A percentile compares a stretch with the other conserved stretches of the same genome.
Conservation (phyloP, 225 moss, liverwort and hornwort species). For the Marchantia polymorpha region DNA sequence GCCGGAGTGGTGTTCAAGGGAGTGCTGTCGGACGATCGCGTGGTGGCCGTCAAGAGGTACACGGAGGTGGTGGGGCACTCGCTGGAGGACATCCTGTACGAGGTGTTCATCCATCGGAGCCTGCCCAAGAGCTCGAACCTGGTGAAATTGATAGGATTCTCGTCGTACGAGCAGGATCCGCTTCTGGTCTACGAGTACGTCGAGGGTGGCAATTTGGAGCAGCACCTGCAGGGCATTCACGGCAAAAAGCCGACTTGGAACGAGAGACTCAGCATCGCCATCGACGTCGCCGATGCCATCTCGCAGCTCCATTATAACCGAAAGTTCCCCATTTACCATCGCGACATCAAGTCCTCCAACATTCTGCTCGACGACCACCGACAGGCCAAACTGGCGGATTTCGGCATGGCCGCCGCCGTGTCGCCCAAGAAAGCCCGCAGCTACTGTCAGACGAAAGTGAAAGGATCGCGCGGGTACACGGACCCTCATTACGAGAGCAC, state of each 20-base stretch:
- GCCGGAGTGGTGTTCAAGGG: slow-evolving; percentile 29
- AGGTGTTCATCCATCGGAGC: slow-evolving; percentile 37
- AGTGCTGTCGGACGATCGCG: slow-evolving; percentile 29
- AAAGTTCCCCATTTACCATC: slow-evolving; percentile 44
- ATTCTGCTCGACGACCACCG: slow-evolving; percentile 31
- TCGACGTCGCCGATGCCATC: slow-evolving; percentile 40
- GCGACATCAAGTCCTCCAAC: slow-evolving; percentile 43
- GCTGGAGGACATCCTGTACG: slow-evolving; percentile 37
- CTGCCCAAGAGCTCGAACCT: slow-evolving; percentile 22
- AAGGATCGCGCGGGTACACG: slow-evolving; percentile 40
- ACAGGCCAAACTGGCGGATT: slow-evolving; percentile 37
- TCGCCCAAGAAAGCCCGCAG: slow-evolving; percentile 33
- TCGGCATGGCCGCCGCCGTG: slow-evolving; percentile 29
- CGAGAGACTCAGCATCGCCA: slow-evolving; percentile 36
- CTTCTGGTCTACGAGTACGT: slow-evolving; percentile 45
- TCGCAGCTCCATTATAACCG: slow-evolving; percentile 46
- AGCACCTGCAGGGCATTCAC: slow-evolving; percentile 32
- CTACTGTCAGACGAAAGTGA: slow-evolving; percentile 21
- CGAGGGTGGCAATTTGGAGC: slow-evolving; percentile 35
- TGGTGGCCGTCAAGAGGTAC: slow-evolving; percentile 40
- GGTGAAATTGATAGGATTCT: slow-evolving; percentile 39
- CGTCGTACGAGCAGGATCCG: slow-evolving; percentile 46
- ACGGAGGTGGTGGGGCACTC: slow-evolving; percentile 28
- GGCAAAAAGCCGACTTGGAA: slow-evolving; percentile 39
- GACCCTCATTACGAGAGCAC: slow-evolving; percentile 40